Base-by-base conservation (phyloP, 2,329 filamentous ascomycete genomes). In the Colletotrichum musae region DNA sequence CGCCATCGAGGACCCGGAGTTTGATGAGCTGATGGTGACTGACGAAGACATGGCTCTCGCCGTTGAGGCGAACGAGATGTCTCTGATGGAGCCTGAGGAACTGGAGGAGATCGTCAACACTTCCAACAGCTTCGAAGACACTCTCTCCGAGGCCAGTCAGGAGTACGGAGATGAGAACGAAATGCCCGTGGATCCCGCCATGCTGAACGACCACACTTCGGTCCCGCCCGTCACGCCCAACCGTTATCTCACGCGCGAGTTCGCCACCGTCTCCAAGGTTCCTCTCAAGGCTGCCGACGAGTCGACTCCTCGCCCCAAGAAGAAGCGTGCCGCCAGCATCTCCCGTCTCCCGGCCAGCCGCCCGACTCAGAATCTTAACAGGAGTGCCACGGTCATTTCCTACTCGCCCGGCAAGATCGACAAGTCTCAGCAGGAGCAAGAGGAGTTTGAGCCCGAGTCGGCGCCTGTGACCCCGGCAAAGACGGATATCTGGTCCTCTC, bases 231-330 rank as follows among this genome's bases (percentile, higher is more conserved):
- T 84, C 7, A 93, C 91, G 1, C 91, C 91, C 0, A 80, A 85
- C 58, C 86, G 88, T 16, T 79, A 81, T 0, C 74, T 84, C n/a
- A 81, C 79, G n/a, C 84, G 85, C 64, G 83, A 86, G n/a, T 88
- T 92, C 71, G 89, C 93, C 77, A 95, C 93, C 0, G 90, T 93
- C 0, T 93, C 91, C 28, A 95, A 94, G 80, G 89, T 95, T 5
- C 92, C 93, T 1, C 81, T 95, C 48, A 94, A 93, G 78, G 84
- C 89, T 4, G 90, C 90, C 26, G 91, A 89, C 74, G 80, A 92
- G 75, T 80, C 86, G 74, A 81, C 87, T 61, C 80, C 87, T 41
- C 80, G 82, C 65, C 78, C 84, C 70, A 72, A 80, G 53, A 88
- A 86, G 76, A 84, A 83, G 72, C 84, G 84, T 39, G 85, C 86